Evolutionary conservation across 495 filamentous ascomycete genomes (phyloP), one percentile per base, ranked within the genome.

Genomic region (Filosporella fistucella): DNA sequence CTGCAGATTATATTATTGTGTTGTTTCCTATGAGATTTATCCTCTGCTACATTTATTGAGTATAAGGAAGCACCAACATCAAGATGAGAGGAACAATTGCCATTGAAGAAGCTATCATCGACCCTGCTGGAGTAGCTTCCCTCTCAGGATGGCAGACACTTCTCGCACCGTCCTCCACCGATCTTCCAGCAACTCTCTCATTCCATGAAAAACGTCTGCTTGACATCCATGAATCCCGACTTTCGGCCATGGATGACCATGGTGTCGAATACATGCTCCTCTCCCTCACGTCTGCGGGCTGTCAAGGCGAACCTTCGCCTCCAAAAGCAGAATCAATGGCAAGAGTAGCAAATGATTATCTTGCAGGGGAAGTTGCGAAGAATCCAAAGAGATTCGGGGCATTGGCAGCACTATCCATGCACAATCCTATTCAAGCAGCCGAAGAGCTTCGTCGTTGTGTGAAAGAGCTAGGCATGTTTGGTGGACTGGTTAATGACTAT

Each of bases 211-310:
- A n/a, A n/a, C n/a, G n/a, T n/a, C 71, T 75, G 59, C 68, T 49
- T 28, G 68, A 73, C 53, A 75, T 82, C 49, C 70, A 70, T 47
- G 52, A 63, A 12, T 60, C 69, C 20, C 76, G 78, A 4, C 60
- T 81, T 4, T 58, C 72, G 17, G 60, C 74, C 28, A 76, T 75
- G 62, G 74, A 80, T 55, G 73, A 70, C 49, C 62, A 81, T 52
- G 80, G 78, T 25, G 74, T 85, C 17, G 80, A 76, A 40, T 76
- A 78, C 57, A 79, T 75, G 52, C 74, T 83, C 24, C 67, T 82
- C 5, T 78, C 72, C 0, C 70, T 79, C 23, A 68, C 66, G 4
- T 75, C 75, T 0, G 76, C 79, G 0, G 79, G 81, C 18, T 65
- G 74, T 0, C 80, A 85, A 52, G 80, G 77, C 54, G 71, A 78